Base-by-base conservation (phyloP, 176 grass and related monocot genomes). In the Zoysia japonica region DNA sequence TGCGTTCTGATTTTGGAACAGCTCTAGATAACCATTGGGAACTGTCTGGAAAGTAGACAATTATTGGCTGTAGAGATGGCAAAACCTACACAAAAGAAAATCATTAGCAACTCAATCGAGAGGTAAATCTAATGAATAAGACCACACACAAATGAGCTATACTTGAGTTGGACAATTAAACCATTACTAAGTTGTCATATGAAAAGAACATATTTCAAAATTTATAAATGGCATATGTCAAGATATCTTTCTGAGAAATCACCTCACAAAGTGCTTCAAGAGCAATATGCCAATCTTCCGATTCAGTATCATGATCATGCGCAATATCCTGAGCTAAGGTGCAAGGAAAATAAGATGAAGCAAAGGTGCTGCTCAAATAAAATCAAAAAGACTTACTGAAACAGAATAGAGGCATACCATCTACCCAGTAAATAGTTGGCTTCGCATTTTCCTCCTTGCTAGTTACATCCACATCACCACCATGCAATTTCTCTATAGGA, bases 1-100 rank as follows among this genome's bases (percentile, higher is more conserved):
- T 89, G 40, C 79, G 85, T 15, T 94, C 91, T 83, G 96, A 89
- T 88, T 67, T 85, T 70, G 84, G 90, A 72, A 93, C 92, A 72
- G 92, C 92, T 51, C 83, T 94, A 64, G 88, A 94, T 15, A 98
- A 71, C 96, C 96, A 94, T 64, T 79, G 90, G 61, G 84, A 92
- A 87, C 90, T 89, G 81, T 98, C 92, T 20, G 92, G 96, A 84
- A 98, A 93, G 76, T 98, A 98, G 47, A 94, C 68, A 75, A 98
- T 91, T 64, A 68, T 81, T 85, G 96, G 96, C 70, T 98, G 86
- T 74, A 94, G 62, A 83, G 83, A 87, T 83, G 78, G 83, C 75
- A 98, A 40, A 61, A 90, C 87, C 96, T 98, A 88, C 66, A 39
- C n/a, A 70, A 61, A 81, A 67, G n/a, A 39, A 80, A 61, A 76